A percentile compares a stretch with the other conserved stretches of the same genome.
These are phyloP conservation scores for Phyllosticta citribraziliensis DNA, from an alignment of 2,329 filamentous ascomycete genomes.

Conservation along the genomic window DNA sequence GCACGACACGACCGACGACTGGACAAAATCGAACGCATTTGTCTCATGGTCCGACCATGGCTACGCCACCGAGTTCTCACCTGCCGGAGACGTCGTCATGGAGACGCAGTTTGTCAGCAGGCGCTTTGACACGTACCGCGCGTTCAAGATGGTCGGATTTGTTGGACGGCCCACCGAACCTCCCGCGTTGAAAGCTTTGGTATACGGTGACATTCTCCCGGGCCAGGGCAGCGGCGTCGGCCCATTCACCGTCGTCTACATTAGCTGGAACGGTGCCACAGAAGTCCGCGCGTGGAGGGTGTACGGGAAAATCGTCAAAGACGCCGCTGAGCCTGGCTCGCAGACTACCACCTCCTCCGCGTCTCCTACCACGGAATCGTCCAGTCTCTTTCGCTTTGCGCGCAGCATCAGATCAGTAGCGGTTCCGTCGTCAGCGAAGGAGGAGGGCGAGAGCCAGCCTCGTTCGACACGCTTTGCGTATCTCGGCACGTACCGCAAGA, in stretches of 20 bases:
- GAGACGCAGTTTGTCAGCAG: constrained; percentile 23
- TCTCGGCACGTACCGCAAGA: constrained; percentile 4
- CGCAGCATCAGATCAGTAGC: not conserved
- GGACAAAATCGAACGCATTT: constrained; percentile 25
- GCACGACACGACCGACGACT: constrained; percentile 3
- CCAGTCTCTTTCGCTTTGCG: not conserved
- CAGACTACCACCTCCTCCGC: not conserved
- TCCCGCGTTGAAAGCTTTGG: constrained; percentile 21
- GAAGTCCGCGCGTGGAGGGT: constrained; percentile 37
- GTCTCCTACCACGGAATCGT: not conserved
- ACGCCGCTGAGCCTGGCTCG: not conserved
- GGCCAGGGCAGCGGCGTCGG: constrained; percentile 9
- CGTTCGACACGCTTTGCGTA: not conserved
- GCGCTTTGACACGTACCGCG: constrained; percentile 29
- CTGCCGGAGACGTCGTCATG: constrained; percentile 22
- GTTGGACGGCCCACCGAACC: constrained; percentile 22
- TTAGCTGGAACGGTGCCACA: constrained; percentile 45
- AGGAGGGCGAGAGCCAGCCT: not conserved
- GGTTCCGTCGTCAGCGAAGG: not conserved
- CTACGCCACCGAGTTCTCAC: constrained; percentile 24
- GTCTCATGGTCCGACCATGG: constrained; percentile 26
- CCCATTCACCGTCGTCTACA: constrained; percentile 28
- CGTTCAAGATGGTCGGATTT: constrained; percentile 28
- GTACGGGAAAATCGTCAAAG: not conserved
- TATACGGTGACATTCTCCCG: constrained; percentile 14